A percentile compares a stretch with the other conserved stretches of the same genome.
These are phyloP conservation scores for Hypsizygus ulmarius DNA, from an alignment of 1,284 basidiomycete species.

Conservation along the genomic window DNA sequence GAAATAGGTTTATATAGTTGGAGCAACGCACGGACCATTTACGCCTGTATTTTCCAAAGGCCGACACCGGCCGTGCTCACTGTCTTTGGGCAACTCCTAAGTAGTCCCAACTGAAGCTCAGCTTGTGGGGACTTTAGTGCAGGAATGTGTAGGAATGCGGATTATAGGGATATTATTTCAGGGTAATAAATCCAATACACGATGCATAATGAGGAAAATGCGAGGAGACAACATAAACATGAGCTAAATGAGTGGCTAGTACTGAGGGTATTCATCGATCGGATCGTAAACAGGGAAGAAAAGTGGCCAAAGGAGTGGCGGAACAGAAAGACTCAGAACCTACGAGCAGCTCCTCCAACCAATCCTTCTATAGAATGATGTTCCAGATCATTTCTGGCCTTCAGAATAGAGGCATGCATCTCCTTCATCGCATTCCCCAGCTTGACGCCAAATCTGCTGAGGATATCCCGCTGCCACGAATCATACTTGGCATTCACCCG, in stretches of 20 bases:
- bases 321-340: slow-evolving; percentile 28
- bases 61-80: no score
- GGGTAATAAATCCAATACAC: slow-evolving; percentile 12
- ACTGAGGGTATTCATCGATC: slow-evolving; percentile 16
- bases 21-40: slow-evolving; percentile 42
- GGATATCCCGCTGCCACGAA: slow-evolving; percentile 93
- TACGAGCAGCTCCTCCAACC: slow-evolving; percentile 34
- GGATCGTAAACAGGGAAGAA: slow-evolving; percentile 7
- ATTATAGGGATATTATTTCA: slow-evolving; percentile 9
- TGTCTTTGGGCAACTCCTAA: no score
- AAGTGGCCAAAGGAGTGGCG: slow-evolving; percentile 6
- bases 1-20: slow-evolving; percentile 24
- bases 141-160: no score
- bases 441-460: slow-evolving; percentile 89
- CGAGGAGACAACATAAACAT: slow-evolving; percentile 7
- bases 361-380: slow-evolving; percentile 71
- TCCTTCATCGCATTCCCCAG: slow-evolving; percentile 95
- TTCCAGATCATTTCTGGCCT: slow-evolving; percentile 93
- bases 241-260: slow-evolving; percentile 16
- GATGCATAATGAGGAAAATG: slow-evolving; percentile 5
- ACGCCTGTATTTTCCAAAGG: no score
- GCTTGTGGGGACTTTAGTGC: no score
- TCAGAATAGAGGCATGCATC: slow-evolving; percentile 88
- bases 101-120: no score
- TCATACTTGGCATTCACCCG: slow-evolving; percentile 99